phyloP scores from a whole-genome alignment of 805 yeast genomes.

The Suhomyces pyralidae region DNA sequence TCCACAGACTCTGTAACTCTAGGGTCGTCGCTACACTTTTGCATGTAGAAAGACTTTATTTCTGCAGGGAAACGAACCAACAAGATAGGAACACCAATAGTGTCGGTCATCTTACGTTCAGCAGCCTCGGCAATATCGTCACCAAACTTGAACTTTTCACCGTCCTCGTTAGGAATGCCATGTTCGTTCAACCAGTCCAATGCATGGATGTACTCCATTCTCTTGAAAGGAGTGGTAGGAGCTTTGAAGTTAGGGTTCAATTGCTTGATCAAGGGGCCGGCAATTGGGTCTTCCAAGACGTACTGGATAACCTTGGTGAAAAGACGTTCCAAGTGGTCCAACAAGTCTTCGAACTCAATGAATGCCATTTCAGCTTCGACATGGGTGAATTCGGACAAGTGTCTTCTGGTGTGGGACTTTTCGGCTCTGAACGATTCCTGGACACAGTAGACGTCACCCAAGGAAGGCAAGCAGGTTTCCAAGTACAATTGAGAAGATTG shows the following conservation, averaged over 20 bases:
- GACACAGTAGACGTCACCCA: constrained; percentile 95
- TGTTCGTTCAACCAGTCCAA: constrained; percentile 95
- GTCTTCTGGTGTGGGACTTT: constrained; percentile 98
- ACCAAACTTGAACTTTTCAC: constrained; percentile 89
- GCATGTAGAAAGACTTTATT: constrained; percentile 98
- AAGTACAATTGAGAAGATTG: constrained; percentile 96
- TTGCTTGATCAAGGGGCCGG: constrained; percentile 85
- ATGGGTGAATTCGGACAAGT: constrained; percentile 94
- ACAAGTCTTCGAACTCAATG: constrained; percentile 79
- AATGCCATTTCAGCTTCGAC: constrained; percentile 93
- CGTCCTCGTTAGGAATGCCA: constrained; percentile 92
- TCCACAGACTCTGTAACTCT: constrained; percentile 98
- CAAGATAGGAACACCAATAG: constrained; percentile 87
- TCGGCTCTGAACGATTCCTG: constrained; percentile 99
- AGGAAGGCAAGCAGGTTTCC: constrained; percentile 93
- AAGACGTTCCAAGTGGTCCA: constrained; percentile 79
- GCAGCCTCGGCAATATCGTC: constrained; percentile 99
- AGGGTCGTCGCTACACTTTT: constrained; percentile 82
- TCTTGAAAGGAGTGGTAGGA: constrained; percentile 82
- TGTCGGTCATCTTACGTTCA: constrained; percentile 97
- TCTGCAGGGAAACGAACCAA: constrained; percentile 94
- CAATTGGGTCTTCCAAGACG: constrained; percentile 84
- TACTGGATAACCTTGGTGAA: constrained; percentile 67
- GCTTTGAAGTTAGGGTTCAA: constrained; percentile 88
- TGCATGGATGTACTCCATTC: constrained; percentile 90